Conservation (phyloP, 225 moss, liverwort and hornwort genomes). For the Thuidium tamariscinum region DNA sequence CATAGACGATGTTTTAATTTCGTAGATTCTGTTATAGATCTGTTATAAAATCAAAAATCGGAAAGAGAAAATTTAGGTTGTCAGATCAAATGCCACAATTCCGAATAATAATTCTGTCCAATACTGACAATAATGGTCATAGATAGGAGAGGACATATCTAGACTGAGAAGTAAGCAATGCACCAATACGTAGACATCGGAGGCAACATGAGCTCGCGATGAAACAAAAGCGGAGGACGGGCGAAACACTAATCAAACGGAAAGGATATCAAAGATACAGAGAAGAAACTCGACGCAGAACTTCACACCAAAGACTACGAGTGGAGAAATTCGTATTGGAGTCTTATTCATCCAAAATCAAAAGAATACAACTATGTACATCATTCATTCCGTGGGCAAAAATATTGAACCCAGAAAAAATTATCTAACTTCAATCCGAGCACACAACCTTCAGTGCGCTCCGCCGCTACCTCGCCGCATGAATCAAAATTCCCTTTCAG, state of each 20-base stretch:
- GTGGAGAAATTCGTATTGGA: not conserved
- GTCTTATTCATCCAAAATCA: not conserved
- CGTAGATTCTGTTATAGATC: not conserved
- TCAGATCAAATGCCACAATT: not conserved
- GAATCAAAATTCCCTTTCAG: accelerated
- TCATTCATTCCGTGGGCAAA: not conserved
- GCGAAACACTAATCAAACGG: not conserved
- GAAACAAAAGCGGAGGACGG: too few species aligned
- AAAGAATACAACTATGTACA: not conserved
- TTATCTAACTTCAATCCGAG: not conserved
- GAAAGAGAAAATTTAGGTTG: too few species aligned
- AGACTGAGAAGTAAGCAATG: too few species aligned
- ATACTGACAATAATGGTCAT: too few species aligned
- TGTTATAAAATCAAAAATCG: too few species aligned
- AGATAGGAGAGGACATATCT: not conserved
- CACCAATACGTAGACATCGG: not conserved
- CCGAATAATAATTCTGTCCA: too few species aligned
- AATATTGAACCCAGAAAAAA: not conserved
- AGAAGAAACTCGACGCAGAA: not conserved
- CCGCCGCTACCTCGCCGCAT: not conserved
- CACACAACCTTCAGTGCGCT: not conserved
- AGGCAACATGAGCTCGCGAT: not conserved
- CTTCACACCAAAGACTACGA: not conserved
- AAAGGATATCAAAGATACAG: not conserved
- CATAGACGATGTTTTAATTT: not conserved